Evolutionary conservation across 2,329 filamentous ascomycete genomes (phyloP), one percentile per base, ranked within the genome.

Genomic region (Dactylella cylindrospora): DNA sequence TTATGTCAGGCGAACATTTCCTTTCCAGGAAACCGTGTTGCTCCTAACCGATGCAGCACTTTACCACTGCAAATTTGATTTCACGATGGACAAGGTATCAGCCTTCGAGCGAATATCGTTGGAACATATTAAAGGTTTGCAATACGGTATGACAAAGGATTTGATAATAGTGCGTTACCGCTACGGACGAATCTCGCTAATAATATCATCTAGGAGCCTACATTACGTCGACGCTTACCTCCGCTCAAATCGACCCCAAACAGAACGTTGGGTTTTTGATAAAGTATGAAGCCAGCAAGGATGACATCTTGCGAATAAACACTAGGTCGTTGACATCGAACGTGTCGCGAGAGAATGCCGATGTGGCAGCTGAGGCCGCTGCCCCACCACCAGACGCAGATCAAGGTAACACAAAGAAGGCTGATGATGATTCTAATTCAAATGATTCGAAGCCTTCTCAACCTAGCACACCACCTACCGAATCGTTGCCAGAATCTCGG

Each of bases 51-150:
- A 95, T 66, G 78, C 79, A 0, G 91, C 90, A 0, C 72, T 97
- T 2, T 97, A 97, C 71, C 83, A 88, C 64, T 96, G 90, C 72
- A 83, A 88, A 10, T 90, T 97, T 68, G 90, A 97, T 73, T 97
- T 91, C 90, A 86, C 87, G 65, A 84, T 90, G 5, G 93, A 97
- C 74, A 97, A 97, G 71, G 88, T 98, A 1, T 85, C 86, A 9
- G 90, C 86, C 0, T 97, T 96, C 72, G 90, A 97, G 74, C 80
- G 90, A 5, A 83, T 96, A 10, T 84, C 86, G 55, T 78, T 97
- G 5, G 78, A 80, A 15, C 86, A 88, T 54, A 76, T 98, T 28
- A 79, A 80, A 1, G 78, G 79, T 19, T 82, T 98, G 67, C 84
- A 84, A 70, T 81, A 84, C 61, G 93, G 93, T 46, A 49, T 33